phyloP scores from a whole-genome alignment of 495 filamentous ascomycete species.

The Astrothelium macrocarpum region DNA sequence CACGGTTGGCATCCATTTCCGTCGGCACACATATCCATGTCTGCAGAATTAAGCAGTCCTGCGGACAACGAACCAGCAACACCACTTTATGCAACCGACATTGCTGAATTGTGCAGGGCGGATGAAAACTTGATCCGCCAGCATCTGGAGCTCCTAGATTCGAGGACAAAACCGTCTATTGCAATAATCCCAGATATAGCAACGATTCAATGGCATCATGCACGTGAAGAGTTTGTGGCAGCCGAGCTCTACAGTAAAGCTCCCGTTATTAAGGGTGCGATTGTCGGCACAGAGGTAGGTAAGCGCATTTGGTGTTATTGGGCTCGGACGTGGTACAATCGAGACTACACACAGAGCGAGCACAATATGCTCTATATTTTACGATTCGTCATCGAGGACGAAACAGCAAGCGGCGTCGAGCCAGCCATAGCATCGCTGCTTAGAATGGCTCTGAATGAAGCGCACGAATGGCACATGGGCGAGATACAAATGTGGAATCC shows the following conservation, averaged over 20 bases:
- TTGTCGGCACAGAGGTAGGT: slow-evolving; percentile 41
- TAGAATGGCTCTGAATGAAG: slow-evolving; percentile 45
- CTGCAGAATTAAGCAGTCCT: slow-evolving; percentile 32
- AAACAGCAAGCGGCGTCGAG: slow-evolving; percentile 30
- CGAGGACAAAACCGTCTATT: slow-evolving; percentile 33
- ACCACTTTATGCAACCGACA: slow-evolving; percentile 36
- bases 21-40: slow-evolving; percentile 60
- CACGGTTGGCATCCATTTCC: slow-evolving; percentile 70
- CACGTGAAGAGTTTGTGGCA: slow-evolving; percentile 74
- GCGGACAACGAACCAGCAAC: slow-evolving; percentile 23
- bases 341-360: slow-evolving; percentile 22
- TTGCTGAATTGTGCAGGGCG: slow-evolving; percentile 45
- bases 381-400: slow-evolving; percentile 63
- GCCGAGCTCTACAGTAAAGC: slow-evolving; percentile 41
- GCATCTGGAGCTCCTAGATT: slow-evolving; percentile 27
- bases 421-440: slow-evolving; percentile 39
- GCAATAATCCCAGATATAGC: slow-evolving; percentile 66
- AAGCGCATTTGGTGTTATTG: slow-evolving; percentile 68
- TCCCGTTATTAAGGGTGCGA: slow-evolving; percentile 60
- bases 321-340: slow-evolving; percentile 59
- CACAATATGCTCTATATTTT: slow-evolving; percentile 72
- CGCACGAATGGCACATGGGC: slow-evolving; percentile 48
- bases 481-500: slow-evolving; percentile 60
- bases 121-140: slow-evolving; percentile 46
- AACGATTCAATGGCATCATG: slow-evolving; percentile 74